phyloP scores from a whole-genome alignment of 805 yeast genomes.

The Yarrowia sp. region DNA sequence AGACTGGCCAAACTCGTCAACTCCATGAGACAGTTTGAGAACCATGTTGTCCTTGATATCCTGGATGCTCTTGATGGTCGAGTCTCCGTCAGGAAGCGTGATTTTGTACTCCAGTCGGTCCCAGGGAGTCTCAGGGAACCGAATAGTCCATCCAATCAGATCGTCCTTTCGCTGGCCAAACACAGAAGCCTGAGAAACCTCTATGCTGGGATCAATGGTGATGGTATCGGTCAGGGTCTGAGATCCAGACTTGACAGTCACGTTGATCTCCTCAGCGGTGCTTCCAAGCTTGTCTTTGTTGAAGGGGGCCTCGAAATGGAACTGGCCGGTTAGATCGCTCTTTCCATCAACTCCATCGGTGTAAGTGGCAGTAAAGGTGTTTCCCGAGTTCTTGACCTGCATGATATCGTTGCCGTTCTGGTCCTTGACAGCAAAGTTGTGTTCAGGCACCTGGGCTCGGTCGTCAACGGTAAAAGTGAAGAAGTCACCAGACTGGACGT shows the following conservation, averaged over 20 bases:
- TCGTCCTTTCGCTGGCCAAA: constrained; percentile 5
- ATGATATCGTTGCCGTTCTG: not conserved
- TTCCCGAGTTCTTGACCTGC: not conserved
- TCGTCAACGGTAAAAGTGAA: constrained; percentile 20
- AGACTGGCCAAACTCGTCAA: not conserved
- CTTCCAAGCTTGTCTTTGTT: not conserved
- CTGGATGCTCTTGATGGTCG: not conserved
- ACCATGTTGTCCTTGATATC: not conserved
- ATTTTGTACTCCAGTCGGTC: not conserved
- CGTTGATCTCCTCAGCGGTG: not conserved
- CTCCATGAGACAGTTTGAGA: not conserved
- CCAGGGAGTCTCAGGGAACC: constrained; percentile 5
- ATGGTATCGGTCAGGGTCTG: constrained; percentile 9
- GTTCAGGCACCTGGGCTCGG: not conserved
- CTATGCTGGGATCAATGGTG: not conserved
- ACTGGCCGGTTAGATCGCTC: not conserved
- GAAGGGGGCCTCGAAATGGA: constrained; percentile 1
- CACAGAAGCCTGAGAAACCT: not conserved
- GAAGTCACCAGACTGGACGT: constrained; percentile 11
- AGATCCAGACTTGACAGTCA: constrained; percentile 1
- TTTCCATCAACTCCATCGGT: not conserved
- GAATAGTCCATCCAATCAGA: not conserved
- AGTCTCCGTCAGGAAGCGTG: not conserved
- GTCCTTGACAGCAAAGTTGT: not conserved
- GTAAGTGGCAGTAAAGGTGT: constrained; percentile 10